Conservation (phyloP, 225 moss, liverwort and hornwort genomes). For the Neckera pumila region DNA sequence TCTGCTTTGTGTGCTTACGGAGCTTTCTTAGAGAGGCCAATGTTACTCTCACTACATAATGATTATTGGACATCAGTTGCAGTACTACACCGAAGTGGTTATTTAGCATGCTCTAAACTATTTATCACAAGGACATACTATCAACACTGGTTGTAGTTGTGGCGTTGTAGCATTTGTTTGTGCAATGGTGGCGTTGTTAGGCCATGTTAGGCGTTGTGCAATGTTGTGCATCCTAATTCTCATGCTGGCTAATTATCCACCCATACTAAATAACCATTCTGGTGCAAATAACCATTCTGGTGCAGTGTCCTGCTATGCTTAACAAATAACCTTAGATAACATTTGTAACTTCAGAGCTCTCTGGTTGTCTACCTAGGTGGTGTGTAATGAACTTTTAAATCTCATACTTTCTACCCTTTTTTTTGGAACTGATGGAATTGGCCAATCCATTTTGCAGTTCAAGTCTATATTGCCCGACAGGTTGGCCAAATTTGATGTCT, state of each 20-base stretch:
- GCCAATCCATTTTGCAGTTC: slow-evolving; percentile 27
- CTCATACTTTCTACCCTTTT: background rate
- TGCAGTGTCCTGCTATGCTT: background rate
- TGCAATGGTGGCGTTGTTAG: too few species aligned
- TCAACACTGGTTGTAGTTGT: background rate
- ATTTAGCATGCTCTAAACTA: background rate
- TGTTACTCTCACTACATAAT: background rate
- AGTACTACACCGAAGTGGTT: background rate
- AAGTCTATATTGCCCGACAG: slow-evolving; percentile 79
- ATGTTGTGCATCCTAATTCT: background rate
- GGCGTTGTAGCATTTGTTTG: background rate
- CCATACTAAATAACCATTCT: background rate
- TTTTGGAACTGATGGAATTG: background rate
- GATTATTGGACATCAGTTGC: background rate
- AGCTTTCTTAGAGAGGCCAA: background rate
- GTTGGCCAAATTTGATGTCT: slow-evolving; percentile 85
- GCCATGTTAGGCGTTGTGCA: too few species aligned
- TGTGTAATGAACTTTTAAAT: background rate
- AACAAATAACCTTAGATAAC: background rate
- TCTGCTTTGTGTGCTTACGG: background rate
- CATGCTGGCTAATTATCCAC: background rate
- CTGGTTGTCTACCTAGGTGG: background rate
- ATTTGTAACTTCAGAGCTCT: background rate
- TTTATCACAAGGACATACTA: background rate
- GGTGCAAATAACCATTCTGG: too few species aligned